Conservation (phyloP, 306 rosid genomes). For the Fragaria ananassa region DNA sequence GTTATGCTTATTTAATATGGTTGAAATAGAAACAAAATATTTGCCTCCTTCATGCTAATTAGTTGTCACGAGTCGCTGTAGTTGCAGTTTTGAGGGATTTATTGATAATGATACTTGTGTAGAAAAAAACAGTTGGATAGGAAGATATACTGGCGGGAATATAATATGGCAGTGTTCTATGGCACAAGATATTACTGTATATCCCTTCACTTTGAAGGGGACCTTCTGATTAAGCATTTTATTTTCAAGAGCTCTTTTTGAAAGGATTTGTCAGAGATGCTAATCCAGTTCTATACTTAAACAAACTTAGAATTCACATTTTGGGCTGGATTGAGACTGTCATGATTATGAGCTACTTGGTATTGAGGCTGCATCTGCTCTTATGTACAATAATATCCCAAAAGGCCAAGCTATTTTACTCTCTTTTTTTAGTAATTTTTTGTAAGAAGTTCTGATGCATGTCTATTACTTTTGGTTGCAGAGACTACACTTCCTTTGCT, state of each 20-base stretch:
- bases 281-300: not conserved
- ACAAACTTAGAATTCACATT: no score
- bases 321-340: no score
- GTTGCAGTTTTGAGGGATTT: no score
- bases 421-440: not conserved
- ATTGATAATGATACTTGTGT: no score
- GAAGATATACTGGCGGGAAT: not conserved
- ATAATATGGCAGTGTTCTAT: not conserved
- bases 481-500: constrained; percentile 91
- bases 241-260: not conserved
- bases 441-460: constrained; percentile 22
- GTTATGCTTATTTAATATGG: no score
- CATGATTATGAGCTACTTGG: no score
- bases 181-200: not conserved
- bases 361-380: no score
- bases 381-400: not conserved
- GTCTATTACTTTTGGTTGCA: constrained; percentile 35
- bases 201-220: not conserved
- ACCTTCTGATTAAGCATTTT: not conserved
- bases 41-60: no score
- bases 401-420: not conserved
- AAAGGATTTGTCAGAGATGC: not conserved
- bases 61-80: no score
- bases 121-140: not conserved
- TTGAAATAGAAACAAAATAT: no score